Evolutionary conservation across 192 early-diverging fungal genomes (phyloP), one percentile per base, ranked within the genome.

Genomic region (Coemansia sp.): DNA sequence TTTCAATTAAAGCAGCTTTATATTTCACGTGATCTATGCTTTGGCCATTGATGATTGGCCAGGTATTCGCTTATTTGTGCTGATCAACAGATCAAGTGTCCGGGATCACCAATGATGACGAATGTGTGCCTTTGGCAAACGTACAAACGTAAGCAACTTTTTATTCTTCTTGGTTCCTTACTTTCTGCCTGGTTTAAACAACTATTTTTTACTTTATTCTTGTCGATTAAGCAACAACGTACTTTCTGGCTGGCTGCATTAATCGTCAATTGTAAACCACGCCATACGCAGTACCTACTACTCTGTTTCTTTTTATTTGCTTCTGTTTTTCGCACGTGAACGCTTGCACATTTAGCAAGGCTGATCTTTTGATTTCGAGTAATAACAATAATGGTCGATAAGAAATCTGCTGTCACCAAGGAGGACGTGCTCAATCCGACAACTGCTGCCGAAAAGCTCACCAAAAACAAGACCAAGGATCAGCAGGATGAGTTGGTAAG

Each of bases 401-500:
- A 70, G 43, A 69, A 70, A 60, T 61, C 63, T 17, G 36, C 53
- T 23, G 54, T 63, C 13, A 34, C 43, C 8, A 58, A 53, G 32
- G 66, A 75, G 61, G 77, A 80, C 50, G 71, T 74, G 62, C 74
- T 76, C 57, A 76, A 73, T 62, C 67, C 82, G 36, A 84, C 73
- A 66, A 80, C 74, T 0, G 74, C 74, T 22, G 61, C 77, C 13
- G 74, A 84, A 50, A 76, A 79, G 53, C 61, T 77, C 36, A 66
- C 73, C 63, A 75, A 83, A 63, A 80, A 83, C 59, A 83, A 83
- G 40, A 69, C 70, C 66, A 84, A 84, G 71, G 70, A 80, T 41
- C 71, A 79, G 67, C 56, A 63, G 71, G 82, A 84, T 59, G 82
- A 84, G 69, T 57, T 80, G 73, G 81, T 79, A 79, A 79, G 75